Conservation (phyloP, 2,329 filamentous ascomycete genomes). For the Akanthomyces dipterigenus region DNA sequence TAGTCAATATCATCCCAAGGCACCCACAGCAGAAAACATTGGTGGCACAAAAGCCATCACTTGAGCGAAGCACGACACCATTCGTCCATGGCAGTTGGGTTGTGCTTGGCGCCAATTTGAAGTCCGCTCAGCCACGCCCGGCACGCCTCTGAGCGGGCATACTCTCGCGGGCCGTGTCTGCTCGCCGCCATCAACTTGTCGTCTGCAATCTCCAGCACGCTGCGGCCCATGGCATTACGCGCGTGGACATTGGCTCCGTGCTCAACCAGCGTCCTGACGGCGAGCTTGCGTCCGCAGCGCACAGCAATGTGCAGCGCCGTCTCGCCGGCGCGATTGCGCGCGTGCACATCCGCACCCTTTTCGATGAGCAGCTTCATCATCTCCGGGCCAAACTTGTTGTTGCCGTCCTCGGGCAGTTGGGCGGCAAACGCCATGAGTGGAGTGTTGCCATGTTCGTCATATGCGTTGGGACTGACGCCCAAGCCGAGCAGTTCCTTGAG, state of each 20-base stretch:
- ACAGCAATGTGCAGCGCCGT: constrained; percentile 50
- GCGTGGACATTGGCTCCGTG: constrained; percentile 41
- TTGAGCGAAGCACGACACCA: constrained; percentile 23
- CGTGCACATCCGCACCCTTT: constrained; percentile 38
- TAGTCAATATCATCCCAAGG: too few relatives aligned
- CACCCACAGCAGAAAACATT: too few relatives aligned
- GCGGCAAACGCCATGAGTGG: constrained; percentile 50
- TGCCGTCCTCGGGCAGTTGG: constrained; percentile 43
- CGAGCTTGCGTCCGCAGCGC: constrained; percentile 45
- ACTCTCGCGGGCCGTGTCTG: constrained; percentile 19
- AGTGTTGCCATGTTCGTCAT: constrained; percentile 45
- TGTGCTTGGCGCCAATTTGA: constrained; percentile 28
- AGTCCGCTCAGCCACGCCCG: constrained; percentile 38
- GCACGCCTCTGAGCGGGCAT: constrained; percentile 39
- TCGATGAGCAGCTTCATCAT: constrained; percentile 39
- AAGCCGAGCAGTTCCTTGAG: constrained; percentile 27
- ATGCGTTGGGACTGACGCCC: constrained; percentile 44
- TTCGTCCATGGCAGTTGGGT: constrained; percentile 33
- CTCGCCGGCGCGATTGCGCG: constrained; percentile 47
- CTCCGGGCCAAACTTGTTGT: constrained; percentile 39
- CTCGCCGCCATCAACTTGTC: constrained; percentile 24
- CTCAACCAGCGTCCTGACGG: constrained; percentile 39
- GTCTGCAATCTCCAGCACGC: constrained; percentile 41
- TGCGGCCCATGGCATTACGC: constrained; percentile 36
- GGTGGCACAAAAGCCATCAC: too few relatives aligned